Evolutionary conservation across 805 yeast genomes (phyloP).

Genomic region (Pichia phayaonensis): DNA sequence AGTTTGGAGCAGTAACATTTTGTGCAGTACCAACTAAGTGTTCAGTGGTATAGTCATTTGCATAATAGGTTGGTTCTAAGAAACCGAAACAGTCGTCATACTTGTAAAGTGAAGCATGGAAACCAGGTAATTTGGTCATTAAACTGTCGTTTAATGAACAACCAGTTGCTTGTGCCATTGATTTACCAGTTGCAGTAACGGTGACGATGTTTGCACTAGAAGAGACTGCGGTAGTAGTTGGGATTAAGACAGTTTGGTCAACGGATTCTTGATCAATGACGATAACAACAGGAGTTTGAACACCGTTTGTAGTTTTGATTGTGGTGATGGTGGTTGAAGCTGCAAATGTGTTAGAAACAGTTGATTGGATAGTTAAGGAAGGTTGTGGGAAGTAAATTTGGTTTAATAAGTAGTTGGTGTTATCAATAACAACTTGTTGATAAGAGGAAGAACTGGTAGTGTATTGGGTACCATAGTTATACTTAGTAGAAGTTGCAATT

Average conservation of each 20-base stretch:
- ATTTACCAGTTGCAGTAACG: conserved; percentile 1
- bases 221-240: neutral
- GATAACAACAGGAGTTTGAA: neutral
- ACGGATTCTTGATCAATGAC: conserved; percentile 3
- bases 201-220: neutral
- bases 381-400: neutral
- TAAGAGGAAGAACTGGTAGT: neutral
- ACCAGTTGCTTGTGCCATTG: conserved; percentile 1
- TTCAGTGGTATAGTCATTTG: conserved; percentile 5
- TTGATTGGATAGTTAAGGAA: neutral
- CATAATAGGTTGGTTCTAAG: conserved; percentile 4
- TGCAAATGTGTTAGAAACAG: conserved; percentile 1
- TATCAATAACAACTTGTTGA: neutral
- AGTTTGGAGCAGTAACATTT: conserved; percentile 6
- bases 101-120: conserved; percentile 5
- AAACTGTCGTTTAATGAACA: neutral
- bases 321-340: conserved; percentile 1
- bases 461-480: neutral
- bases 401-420: neutral
- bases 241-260: neutral
- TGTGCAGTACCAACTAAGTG: neutral
- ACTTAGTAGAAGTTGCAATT: neutral
- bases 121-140: neutral
- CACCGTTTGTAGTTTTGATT: neutral
- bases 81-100: conserved; percentile 4